Evolutionary conservation across 148 eudicot genomes (phyloP).

Genomic region (Persicaria maculosa): DNA sequence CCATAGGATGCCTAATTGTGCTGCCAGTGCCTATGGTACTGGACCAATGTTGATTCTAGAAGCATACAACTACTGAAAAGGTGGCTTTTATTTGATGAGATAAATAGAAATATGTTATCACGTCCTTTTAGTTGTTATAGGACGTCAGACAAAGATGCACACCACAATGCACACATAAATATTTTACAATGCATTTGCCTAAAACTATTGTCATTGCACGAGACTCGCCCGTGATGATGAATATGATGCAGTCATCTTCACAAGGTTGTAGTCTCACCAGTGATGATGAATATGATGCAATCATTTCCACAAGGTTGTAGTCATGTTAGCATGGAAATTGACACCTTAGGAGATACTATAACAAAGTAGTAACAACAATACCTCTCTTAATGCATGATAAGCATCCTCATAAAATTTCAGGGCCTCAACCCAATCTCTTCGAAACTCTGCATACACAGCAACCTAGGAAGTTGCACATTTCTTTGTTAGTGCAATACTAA

Average conservation of each 20-base stretch:
- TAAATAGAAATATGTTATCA: background rate
- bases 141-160: background rate
- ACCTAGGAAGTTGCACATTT: constrained; percentile 50
- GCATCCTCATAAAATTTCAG: constrained; percentile 86
- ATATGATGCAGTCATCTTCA: background rate
- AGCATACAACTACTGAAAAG: background rate
- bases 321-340: background rate
- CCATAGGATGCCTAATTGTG: background rate
- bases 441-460: constrained; percentile 97
- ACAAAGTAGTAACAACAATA: constrained; percentile 18
- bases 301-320: background rate
- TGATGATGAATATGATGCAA: background rate
- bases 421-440: constrained; percentile 98
- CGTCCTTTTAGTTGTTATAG: background rate
- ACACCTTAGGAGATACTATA: background rate
- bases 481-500: background rate
- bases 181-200: background rate
- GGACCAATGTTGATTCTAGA: background rate
- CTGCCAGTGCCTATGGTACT: background rate
- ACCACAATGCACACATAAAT: background rate
- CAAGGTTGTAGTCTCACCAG: background rate
- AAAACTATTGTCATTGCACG: background rate
- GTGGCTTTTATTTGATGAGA: background rate
- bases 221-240: background rate
- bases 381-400: constrained; percentile 85